Evolutionary conservation across 306 rosid species (phyloP), one percentile per base, ranked within the genome.

Genomic region (Comarum palustre): DNA sequence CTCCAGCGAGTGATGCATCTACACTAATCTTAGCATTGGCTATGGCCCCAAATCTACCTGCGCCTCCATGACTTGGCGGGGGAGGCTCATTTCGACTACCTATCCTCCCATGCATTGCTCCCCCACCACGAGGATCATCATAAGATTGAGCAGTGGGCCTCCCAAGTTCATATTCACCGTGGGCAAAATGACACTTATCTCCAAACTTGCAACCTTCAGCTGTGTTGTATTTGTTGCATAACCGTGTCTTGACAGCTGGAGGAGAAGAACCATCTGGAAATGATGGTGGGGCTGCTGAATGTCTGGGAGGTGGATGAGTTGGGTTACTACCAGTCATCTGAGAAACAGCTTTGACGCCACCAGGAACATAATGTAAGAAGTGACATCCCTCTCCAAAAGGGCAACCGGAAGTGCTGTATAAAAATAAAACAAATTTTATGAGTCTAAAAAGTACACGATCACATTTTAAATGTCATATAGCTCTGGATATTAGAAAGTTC

Each of bases 331-430:
- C 88, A 39, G 84, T 81, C 87, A 86, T 75, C 79, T 92, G 97
- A 79, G 93, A 86, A 51, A 82, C 90, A 13, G 88, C 79, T 82
- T 92, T 90, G 80, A 85, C 31, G 54, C 97, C 97, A 19, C 97
- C 97, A 17, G 96, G 97, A 77, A 92, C 96, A 58, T 86, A 86
- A 74, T 92, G 97, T 83, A 84, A 72, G 78, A 92, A 89, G 72
- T 92, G 96, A 47, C 97, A 92, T 52, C 87, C 93, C 80, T 92
- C 97, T 19, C 97, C 97, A 82, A 90, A 92, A 66, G 96, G 97
- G 81, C 97, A 92, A 43, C 97, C 97, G 69, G 97, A 90, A 68
- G 97, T 90, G 81, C 97, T 90, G 94, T 88, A 82, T 25, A 58
- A 45, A 64, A 75, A 63, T 47, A 73, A 65, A 43, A 43, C 36